These are phyloP conservation scores for Floccularia luteovirens DNA, from an alignment of 768 basidiomycete genomes.

Conservation along the genomic window DNA sequence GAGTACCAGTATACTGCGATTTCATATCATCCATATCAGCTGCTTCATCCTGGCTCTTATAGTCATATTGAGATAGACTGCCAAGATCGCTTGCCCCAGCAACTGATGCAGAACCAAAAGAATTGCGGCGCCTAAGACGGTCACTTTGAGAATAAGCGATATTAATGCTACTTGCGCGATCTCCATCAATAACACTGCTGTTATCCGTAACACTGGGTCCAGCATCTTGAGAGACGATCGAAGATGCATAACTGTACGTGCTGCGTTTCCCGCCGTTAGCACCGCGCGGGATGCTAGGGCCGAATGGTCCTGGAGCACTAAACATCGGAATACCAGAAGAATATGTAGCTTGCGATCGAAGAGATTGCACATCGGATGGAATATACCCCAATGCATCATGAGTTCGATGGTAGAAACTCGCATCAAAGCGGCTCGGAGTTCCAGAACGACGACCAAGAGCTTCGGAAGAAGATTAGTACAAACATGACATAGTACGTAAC, in stretches of 20 bases:
- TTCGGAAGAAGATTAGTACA: constrained; percentile 7
- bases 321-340: constrained; percentile 90
- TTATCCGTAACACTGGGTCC: constrained; percentile 55
- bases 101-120: constrained; percentile 62
- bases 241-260: constrained; percentile 80
- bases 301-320: constrained; percentile 60
- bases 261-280: constrained; percentile 66
- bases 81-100: constrained; percentile 74
- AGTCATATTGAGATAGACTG: constrained; percentile 70
- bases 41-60: constrained; percentile 86
- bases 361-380: constrained; percentile 91
- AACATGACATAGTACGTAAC: neutral
- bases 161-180: constrained; percentile 39
- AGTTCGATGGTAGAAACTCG: constrained; percentile 91
- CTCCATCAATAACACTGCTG: constrained; percentile 53
- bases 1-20: constrained; percentile 81
- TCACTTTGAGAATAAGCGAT: constrained; percentile 91
- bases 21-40: constrained; percentile 82
- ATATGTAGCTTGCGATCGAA: constrained; percentile 95
- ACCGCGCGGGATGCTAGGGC: constrained; percentile 57
- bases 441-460: constrained; percentile 64
- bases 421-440: constrained; percentile 91
- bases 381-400: constrained; percentile 93
- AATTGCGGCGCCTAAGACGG: constrained; percentile 68
- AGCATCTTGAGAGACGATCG: constrained; percentile 89